Percentiles rank a stretch among this genome's conserved stretches.
These are phyloP conservation scores for Holtermannia corniformis DNA, from an alignment of 768 basidiomycete species.

Conservation along the genomic window DNA sequence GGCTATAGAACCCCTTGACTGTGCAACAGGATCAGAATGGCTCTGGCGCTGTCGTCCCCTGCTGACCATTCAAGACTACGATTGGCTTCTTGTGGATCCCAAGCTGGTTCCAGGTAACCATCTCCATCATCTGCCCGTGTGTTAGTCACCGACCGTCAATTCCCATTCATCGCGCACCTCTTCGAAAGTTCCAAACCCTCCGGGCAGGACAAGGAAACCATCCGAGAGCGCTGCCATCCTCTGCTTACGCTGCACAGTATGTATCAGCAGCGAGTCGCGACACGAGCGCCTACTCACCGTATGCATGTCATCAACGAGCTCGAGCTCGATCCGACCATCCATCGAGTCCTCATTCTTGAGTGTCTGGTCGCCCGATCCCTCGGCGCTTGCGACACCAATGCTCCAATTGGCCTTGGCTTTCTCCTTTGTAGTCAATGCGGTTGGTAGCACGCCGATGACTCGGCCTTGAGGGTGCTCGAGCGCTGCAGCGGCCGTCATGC, in stretches of 20 bases:
- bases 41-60: background rate
- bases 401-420: conserved; percentile 56
- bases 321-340: conserved; percentile 22
- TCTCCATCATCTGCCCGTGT: conserved; percentile 69
- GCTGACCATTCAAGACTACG: conserved; percentile 59
- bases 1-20: conserved; percentile 70
- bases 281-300: conserved; percentile 25
- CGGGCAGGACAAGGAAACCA: conserved; percentile 82
- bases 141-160: too few relatives aligned
- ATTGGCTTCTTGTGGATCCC: conserved; percentile 53
- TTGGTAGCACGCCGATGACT: background rate
- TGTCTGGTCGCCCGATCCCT: conserved; percentile 23
- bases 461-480: background rate
- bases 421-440: conserved; percentile 46
- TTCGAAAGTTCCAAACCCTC: conserved; percentile 91
- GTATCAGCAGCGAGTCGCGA: conserved; percentile 36
- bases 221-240: conserved; percentile 74
- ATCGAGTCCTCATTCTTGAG: conserved; percentile 23
- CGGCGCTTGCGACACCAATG: conserved; percentile 76
- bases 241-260: conserved; percentile 81
- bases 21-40: background rate
- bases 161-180: conserved; percentile 49
- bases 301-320: conserved; percentile 39
- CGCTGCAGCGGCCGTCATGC: background rate
- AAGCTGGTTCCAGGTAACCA: conserved; percentile 69